phyloP scores from a whole-genome alignment of 192 early-diverging fungal genomes.

The Coemansia sp. region DNA sequence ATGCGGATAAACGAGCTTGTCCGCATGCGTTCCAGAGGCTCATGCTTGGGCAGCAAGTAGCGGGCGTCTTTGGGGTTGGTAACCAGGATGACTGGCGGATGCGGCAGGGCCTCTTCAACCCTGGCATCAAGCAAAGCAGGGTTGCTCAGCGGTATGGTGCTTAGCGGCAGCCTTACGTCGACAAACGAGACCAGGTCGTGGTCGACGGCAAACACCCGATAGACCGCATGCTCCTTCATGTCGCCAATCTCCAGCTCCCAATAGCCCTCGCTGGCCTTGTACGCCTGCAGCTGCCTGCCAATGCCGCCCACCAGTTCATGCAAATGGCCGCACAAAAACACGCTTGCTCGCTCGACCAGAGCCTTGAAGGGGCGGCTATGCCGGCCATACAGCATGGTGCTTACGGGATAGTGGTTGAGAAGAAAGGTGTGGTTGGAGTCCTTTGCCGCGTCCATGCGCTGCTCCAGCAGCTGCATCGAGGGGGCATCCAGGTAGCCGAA shows the following conservation, averaged over 20 bases:
- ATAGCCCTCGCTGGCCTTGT: conserved; percentile 60
- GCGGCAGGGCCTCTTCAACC: conserved; percentile 36
- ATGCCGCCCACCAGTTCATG: conserved; percentile 64
- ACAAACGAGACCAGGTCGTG: conserved; percentile 80
- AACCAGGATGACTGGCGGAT: conserved; percentile 74
- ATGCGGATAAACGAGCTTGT: conserved; percentile 71
- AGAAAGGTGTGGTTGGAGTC: conserved; percentile 56
- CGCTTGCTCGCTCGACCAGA: conserved; percentile 61
- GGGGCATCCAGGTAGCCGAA: conserved; percentile 76
- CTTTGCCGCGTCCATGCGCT: conserved; percentile 53
- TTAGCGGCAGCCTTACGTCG: conserved; percentile 67
- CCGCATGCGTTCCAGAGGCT: conserved; percentile 65
- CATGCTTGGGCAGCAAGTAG: conserved; percentile 66
- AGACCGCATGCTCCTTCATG: conserved; percentile 85
- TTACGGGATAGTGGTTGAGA: conserved; percentile 74
- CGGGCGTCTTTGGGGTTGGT: conserved; percentile 87
- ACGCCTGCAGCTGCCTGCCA: conserved; percentile 62
- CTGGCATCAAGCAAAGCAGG: conserved; percentile 24
- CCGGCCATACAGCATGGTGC: conserved; percentile 71
- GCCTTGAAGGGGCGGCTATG: conserved; percentile 60
- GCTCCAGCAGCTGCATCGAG: conserved; percentile 71
- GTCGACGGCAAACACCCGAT: conserved; percentile 82
- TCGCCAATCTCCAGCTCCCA: conserved; percentile 87
- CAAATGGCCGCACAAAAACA: conserved; percentile 85
- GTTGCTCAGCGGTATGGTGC: conserved; percentile 57